Percentiles rank a stretch among this genome's conserved stretches.
These are phyloP conservation scores for Diaporthe vaccinii DNA, from an alignment of 2,329 filamentous ascomycete genomes.

Conservation along the genomic window DNA sequence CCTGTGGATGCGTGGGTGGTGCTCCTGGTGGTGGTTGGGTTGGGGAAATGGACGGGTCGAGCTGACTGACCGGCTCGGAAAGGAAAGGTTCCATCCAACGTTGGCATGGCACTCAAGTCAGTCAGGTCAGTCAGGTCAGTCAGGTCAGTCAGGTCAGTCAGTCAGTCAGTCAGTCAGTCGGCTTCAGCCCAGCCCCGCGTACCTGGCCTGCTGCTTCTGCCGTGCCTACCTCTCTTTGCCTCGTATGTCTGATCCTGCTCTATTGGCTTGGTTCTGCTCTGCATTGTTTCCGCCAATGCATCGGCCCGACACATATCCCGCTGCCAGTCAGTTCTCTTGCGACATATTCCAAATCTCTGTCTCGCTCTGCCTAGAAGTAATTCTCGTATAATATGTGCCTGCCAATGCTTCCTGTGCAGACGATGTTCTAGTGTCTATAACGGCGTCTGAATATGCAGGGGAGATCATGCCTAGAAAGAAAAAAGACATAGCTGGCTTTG, in stretches of 20 bases:
- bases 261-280: conserved; percentile 2
- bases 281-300: conserved; percentile 6
- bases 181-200: conserved; percentile 15
- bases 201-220: conserved; percentile 1
- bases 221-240: background rate
- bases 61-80: conserved; percentile 32
- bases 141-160: conserved; percentile 6
- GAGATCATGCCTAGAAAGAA: background rate
- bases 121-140: conserved; percentile 2
- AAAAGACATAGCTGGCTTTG: background rate
- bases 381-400: background rate
- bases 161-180: conserved; percentile 6
- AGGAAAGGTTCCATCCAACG: conserved; percentile 19
- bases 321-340: background rate
- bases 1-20: background rate
- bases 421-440: conserved; percentile 22
- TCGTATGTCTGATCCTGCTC: conserved; percentile 5
- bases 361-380: background rate
- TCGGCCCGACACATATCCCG: conserved; percentile 35
- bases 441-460: background rate
- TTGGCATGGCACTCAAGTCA: conserved; percentile 9
- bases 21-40: conserved; percentile 19
- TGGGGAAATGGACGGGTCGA: conserved; percentile 23
- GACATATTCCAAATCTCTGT: background rate
- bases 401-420: background rate